Conservation (phyloP, 73 alveolate species). For the Symbiodinium natans region DNA sequence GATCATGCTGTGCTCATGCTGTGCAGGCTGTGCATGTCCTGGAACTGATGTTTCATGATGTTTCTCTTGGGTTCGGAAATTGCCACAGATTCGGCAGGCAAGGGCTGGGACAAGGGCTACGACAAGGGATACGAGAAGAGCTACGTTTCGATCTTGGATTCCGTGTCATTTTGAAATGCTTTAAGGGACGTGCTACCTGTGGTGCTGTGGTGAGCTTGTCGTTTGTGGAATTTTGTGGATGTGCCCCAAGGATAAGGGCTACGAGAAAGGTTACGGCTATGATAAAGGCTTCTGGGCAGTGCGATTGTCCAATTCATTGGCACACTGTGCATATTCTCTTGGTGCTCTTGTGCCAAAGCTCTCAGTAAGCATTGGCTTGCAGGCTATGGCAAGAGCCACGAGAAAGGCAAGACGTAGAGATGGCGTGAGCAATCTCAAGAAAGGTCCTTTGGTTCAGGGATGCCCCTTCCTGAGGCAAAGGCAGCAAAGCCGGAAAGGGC, state of each 20-base stretch:
- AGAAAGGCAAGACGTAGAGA: constrained; percentile 31
- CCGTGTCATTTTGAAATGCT: too few species aligned
- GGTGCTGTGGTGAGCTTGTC: not conserved
- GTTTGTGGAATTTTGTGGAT: not conserved
- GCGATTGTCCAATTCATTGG: not conserved
- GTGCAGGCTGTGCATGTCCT: too few species aligned
- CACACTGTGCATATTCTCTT: not conserved
- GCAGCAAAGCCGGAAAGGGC: not conserved
- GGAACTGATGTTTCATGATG: too few species aligned
- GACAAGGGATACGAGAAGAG: constrained; percentile 76
- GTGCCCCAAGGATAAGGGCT: constrained; percentile 58
- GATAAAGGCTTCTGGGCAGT: constrained; percentile 47
- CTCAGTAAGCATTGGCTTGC: not conserved
- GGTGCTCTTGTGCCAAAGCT: too few species aligned
- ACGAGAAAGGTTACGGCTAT: constrained; percentile 79
- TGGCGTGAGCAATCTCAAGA: not conserved
- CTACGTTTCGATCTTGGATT: constrained; percentile 10
- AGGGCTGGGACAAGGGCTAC: constrained; percentile 80
- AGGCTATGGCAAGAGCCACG: constrained; percentile 73
- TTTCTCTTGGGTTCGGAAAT: too few species aligned
- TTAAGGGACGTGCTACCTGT: not conserved
- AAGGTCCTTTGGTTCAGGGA: not conserved
- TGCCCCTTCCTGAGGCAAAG: constrained; percentile 64
- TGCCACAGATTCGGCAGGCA: constrained; percentile 36
- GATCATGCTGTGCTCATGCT: too few species aligned